phyloP scores from a whole-genome alignment of 2,329 filamentous ascomycete species.

The Aureobasidium sp. region DNA sequence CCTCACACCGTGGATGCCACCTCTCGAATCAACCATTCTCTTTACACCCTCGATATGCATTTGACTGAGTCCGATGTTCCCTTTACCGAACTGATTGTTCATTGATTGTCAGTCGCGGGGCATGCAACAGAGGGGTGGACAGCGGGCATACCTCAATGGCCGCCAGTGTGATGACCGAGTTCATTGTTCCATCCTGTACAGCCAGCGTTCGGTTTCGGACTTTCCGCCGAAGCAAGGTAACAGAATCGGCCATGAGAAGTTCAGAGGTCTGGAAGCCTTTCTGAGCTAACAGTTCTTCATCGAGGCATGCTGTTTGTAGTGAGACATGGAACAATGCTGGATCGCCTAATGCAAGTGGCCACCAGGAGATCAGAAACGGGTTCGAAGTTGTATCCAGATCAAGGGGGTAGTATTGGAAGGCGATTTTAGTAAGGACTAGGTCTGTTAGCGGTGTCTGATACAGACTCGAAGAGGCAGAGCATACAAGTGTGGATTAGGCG shows the following conservation, averaged over 20 bases:
- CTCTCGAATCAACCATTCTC: neutral
- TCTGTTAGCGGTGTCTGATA: neutral
- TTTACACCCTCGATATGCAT: neutral
- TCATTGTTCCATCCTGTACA: conserved; percentile 1
- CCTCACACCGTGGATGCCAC: neutral
- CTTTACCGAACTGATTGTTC: neutral
- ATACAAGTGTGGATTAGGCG: neutral
- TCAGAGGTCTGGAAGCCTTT: neutral
- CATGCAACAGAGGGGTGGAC: too few relatives aligned
- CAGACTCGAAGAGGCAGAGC: neutral
- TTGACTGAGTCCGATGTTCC: neutral
- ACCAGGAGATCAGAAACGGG: conserved; percentile 2
- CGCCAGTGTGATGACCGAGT: conserved; percentile 6
- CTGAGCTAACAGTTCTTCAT: neutral
- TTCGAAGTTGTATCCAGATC: neutral
- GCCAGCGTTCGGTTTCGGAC: neutral
- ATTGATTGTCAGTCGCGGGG: too few relatives aligned
- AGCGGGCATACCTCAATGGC: neutral
- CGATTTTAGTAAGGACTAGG: conserved; percentile 1
- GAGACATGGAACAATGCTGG: conserved; percentile 8
- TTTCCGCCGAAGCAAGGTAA: neutral
- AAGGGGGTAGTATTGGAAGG: conserved; percentile 10
- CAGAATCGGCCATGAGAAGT: conserved; percentile 1
- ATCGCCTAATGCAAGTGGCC: conserved; percentile 4
- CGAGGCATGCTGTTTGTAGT: conserved; percentile 6